These are phyloP conservation scores for Tetracladium maxilliforme DNA, from an alignment of 2,329 filamentous ascomycete species.

Conservation along the genomic window DNA sequence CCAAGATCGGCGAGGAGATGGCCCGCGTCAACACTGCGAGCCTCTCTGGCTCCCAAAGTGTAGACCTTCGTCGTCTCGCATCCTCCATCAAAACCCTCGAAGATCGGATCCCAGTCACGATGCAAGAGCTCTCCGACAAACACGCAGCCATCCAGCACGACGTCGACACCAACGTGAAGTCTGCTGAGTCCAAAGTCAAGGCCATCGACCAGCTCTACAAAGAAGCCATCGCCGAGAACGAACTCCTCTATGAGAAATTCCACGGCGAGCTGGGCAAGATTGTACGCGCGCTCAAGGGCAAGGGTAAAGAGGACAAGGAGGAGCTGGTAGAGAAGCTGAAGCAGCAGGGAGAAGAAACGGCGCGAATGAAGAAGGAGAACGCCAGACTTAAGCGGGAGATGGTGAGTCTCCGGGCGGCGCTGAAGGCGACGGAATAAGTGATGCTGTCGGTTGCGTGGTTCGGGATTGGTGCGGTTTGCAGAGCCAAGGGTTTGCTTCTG, in stretches of 20 bases:
- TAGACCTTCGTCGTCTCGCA: slow-evolving; percentile 32
- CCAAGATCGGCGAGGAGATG: slow-evolving; percentile 70
- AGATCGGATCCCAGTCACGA: slow-evolving; percentile 42
- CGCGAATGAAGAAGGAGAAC: slow-evolving; percentile 73
- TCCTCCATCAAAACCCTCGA: slow-evolving; percentile 53
- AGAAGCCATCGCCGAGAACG: slow-evolving; percentile 79
- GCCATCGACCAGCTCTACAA: slow-evolving; percentile 82
- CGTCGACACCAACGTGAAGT: slow-evolving; percentile 54
- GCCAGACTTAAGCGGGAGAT: slow-evolving; percentile 70
- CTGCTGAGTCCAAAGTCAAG: slow-evolving; percentile 64
- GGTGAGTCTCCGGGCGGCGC: slow-evolving; percentile 46
- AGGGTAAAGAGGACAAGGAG: slow-evolving; percentile 63
- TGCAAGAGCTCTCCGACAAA: slow-evolving; percentile 43
- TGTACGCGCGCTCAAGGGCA: slow-evolving; percentile 56
- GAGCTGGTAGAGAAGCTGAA: slow-evolving; percentile 58
- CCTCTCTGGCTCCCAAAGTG: slow-evolving; percentile 13
- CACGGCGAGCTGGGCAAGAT: slow-evolving; percentile 83
- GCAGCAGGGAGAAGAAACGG: slow-evolving; percentile 64
- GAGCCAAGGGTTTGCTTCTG: slow-evolving; percentile 23
- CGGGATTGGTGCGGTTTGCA: too few relatives aligned
- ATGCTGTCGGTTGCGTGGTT: slow-evolving; percentile 47
- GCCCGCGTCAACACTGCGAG: slow-evolving; percentile 33
- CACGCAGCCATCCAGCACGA: slow-evolving; percentile 54
- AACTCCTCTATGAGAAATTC: slow-evolving; percentile 81
- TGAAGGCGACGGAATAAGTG: slow-evolving; percentile 43